Evolutionary conservation across 352 stramenopile genomes (phyloP).

Genomic region (Pythium chondricola): DNA sequence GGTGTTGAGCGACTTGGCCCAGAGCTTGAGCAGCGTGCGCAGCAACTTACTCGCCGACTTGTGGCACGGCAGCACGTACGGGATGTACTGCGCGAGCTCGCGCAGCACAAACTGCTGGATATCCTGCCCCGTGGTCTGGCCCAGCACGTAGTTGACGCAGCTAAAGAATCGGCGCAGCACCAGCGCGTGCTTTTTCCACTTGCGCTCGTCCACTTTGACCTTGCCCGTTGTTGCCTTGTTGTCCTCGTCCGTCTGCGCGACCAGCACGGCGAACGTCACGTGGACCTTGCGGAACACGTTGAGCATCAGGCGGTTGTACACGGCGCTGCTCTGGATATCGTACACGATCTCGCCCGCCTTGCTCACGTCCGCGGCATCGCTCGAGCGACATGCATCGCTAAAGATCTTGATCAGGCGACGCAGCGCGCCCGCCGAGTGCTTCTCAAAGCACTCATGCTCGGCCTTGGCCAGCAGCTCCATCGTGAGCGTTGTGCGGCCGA

Average conservation of each 20-base stretch:
- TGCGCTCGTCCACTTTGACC: slow-evolving; percentile 65
- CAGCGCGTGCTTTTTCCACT: slow-evolving; percentile 73
- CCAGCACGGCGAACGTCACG: slow-evolving; percentile 78
- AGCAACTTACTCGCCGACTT: slow-evolving; percentile 66
- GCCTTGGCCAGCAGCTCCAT: slow-evolving; percentile 68
- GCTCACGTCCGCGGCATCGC: slow-evolving; percentile 70
- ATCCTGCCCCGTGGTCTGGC: slow-evolving; percentile 75
- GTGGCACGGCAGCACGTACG: slow-evolving; percentile 53
- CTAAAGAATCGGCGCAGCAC: slow-evolving; percentile 91
- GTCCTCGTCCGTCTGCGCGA: slow-evolving; percentile 29
- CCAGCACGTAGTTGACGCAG: slow-evolving; percentile 89
- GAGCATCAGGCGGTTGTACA: slow-evolving; percentile 96
- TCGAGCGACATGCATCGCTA: slow-evolving; percentile 91
- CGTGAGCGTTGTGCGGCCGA: slow-evolving; percentile 65
- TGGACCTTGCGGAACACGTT: slow-evolving; percentile 87
- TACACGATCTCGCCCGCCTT: slow-evolving; percentile 81
- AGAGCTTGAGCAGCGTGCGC: slow-evolving; percentile 85
- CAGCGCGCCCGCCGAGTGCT: slow-evolving; percentile 82
- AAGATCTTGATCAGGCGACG: slow-evolving; percentile 92
- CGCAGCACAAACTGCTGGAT: slow-evolving; percentile 82
- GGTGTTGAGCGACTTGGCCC: slow-evolving; percentile 73
- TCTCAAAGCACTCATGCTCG: slow-evolving; percentile 88
- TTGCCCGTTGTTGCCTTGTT: slow-evolving; percentile 26
- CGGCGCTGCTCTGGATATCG: slow-evolving; percentile 89
- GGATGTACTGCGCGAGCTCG: slow-evolving; percentile 72